phyloP scores from a whole-genome alignment of 2,329 filamentous ascomycete genomes.

The Penicillium griseofulvum region DNA sequence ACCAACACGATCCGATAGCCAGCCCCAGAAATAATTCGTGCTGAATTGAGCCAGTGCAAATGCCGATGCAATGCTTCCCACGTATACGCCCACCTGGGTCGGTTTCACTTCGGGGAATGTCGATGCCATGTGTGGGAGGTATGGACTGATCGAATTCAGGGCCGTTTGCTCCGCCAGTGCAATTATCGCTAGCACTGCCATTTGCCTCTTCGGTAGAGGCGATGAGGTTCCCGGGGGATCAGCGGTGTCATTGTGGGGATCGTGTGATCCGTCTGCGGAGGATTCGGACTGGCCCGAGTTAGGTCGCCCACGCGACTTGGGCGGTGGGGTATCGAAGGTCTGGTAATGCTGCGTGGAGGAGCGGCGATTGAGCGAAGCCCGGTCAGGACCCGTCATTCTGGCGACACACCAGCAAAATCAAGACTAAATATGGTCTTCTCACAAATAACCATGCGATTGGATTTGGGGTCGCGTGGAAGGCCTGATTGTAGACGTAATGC shows the following conservation, averaged over 20 bases:
- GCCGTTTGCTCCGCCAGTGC: constrained; percentile 93
- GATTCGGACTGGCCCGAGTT: constrained; percentile 43
- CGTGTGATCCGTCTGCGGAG: constrained; percentile 33
- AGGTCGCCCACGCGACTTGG: constrained; percentile 47
- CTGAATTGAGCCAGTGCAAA: constrained; percentile 91
- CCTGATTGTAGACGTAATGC: constrained; percentile 2
- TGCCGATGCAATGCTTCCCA: constrained; percentile 82
- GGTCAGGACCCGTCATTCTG: constrained; percentile 32
- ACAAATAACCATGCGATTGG: constrained; percentile 9
- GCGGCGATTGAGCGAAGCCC: constrained; percentile 36
- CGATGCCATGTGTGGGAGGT: constrained; percentile 87
- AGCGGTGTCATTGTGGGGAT: constrained; percentile 26
- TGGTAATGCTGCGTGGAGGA: constrained; percentile 49
- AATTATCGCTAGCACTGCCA: constrained; percentile 80
- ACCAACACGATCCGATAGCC: constrained; percentile 73
- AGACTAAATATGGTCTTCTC: neutral
- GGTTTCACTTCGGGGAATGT: constrained; percentile 76
- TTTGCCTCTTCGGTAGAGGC: constrained; percentile 77
- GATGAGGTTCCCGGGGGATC: constrained; percentile 46
- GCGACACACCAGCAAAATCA: neutral
- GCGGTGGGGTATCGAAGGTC: constrained; percentile 48
- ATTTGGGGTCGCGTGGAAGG: constrained; percentile 3
- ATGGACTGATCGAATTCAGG: constrained; percentile 92
- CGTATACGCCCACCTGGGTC: constrained; percentile 75
- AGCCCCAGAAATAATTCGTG: constrained; percentile 91